Conservation (phyloP, 768 basidiomycete genomes). For the Lentinula guzmanii region DNA sequence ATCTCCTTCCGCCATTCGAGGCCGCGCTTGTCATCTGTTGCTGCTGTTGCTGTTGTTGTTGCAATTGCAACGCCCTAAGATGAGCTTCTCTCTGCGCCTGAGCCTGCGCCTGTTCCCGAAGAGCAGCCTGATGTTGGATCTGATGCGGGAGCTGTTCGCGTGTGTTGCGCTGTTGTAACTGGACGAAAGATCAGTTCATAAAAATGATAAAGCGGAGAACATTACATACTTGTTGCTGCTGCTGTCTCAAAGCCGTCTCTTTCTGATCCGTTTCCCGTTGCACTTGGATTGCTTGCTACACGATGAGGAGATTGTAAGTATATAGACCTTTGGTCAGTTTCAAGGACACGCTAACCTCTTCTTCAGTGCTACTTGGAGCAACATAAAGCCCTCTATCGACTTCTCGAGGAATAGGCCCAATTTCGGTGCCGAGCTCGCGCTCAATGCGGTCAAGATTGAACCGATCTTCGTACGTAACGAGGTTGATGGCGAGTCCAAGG, state of each 20-base stretch:
- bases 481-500: conserved; percentile 93
- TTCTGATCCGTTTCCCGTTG: conserved; percentile 14
- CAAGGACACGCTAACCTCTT: conserved; percentile 29
- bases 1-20: conserved; percentile 8
- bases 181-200: no score
- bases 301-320: background rate
- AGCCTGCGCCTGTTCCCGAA: background rate
- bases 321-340: background rate
- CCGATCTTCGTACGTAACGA: conserved; percentile 96
- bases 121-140: background rate
- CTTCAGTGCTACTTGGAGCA: conserved; percentile 50
- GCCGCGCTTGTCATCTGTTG: conserved; percentile 15
- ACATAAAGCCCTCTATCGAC: conserved; percentile 95
- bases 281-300: conserved; percentile 5
- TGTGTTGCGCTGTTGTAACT: conserved; percentile 7
- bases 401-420: conserved; percentile 85
- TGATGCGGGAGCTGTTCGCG: conserved; percentile 15
- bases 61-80: conserved; percentile 10
- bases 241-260: conserved; percentile 8
- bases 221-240: conserved; percentile 17
- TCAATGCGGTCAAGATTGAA: conserved; percentile 98
- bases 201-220: background rate
- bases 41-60: conserved; percentile 20
- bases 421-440: conserved; percentile 97
- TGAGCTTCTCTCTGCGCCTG: background rate